Conservation (phyloP, 2,329 filamentous ascomycete species). For the Fusarium clavum region DNA sequence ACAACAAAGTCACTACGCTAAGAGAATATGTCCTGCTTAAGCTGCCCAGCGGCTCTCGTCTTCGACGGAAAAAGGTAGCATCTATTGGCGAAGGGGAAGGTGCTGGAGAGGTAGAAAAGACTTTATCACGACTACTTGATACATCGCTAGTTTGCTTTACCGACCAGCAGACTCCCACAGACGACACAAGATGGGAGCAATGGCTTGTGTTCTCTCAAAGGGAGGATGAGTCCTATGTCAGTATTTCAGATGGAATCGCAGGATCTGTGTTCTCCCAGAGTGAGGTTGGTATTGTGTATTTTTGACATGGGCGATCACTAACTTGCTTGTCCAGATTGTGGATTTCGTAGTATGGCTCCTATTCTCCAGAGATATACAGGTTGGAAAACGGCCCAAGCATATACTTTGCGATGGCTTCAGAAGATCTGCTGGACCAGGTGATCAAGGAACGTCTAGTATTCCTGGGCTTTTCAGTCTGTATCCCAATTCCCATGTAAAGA, state of each 20-base stretch:
- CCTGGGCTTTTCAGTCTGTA: conserved; percentile 73
- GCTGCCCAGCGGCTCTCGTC: conserved; percentile 74
- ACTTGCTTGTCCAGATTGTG: conserved; percentile 67
- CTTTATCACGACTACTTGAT: conserved; percentile 72
- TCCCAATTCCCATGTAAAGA: conserved; percentile 76
- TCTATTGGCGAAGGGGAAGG: conserved; percentile 53
- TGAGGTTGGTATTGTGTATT: conserved; percentile 62
- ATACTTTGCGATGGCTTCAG: conserved; percentile 87
- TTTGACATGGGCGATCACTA: conserved; percentile 17
- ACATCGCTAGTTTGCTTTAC: conserved; percentile 72
- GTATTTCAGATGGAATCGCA: conserved; percentile 60
- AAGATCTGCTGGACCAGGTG: conserved; percentile 54
- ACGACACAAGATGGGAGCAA: conserved; percentile 62
- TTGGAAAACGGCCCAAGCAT: conserved; percentile 70
- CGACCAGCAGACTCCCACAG: conserved; percentile 43
- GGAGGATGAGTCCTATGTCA: conserved; percentile 68
- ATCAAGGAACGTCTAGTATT: conserved; percentile 58
- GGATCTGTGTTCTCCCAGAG: conserved; percentile 67
- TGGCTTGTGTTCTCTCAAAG: conserved; percentile 72
- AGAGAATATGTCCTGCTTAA: conserved; percentile 76
- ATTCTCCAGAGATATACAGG: conserved; percentile 69
- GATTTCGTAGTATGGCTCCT: conserved; percentile 83
- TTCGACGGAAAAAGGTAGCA: conserved; percentile 68
- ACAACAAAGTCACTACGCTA: conserved; percentile 72
- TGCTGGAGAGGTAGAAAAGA: conserved; percentile 51